Conservation (phyloP, 2,329 filamentous ascomycete genomes). For the Fusarium agapanthi region DNA sequence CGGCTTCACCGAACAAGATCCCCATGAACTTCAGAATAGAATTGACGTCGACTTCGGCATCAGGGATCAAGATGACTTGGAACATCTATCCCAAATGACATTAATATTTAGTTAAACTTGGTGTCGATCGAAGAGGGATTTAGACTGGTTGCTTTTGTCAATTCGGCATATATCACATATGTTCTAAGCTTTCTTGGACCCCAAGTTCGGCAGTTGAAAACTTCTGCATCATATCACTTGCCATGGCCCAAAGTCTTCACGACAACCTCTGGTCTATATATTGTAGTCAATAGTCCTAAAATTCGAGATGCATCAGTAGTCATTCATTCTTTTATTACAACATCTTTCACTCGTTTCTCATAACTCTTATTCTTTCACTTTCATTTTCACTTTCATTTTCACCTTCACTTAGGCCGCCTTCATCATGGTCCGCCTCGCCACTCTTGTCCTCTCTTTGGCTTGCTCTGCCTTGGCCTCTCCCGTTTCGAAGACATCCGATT, state of each 20-base stretch:
- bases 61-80: neutral
- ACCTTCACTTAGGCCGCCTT: neutral
- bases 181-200: neutral
- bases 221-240: neutral
- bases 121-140: fast-evolving
- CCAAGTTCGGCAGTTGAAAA: neutral
- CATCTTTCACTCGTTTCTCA: neutral
- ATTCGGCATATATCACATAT: neutral
- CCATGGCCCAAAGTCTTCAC: fast-evolving
- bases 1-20: neutral
- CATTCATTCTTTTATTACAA: neutral
- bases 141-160: neutral
- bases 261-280: neutral
- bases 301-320: neutral
- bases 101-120: neutral
- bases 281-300: neutral
- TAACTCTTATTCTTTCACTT: neutral
- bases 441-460: neutral
- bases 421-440: neutral
- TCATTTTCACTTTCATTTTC: neutral
- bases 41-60: neutral
- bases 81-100: fast-evolving
- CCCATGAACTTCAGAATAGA: neutral
- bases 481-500: neutral
- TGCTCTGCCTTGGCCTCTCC: neutral